Base-by-base conservation (phyloP, 352 stramenopile genomes). In the Hyaloperonospora arabidopsidis region DNA sequence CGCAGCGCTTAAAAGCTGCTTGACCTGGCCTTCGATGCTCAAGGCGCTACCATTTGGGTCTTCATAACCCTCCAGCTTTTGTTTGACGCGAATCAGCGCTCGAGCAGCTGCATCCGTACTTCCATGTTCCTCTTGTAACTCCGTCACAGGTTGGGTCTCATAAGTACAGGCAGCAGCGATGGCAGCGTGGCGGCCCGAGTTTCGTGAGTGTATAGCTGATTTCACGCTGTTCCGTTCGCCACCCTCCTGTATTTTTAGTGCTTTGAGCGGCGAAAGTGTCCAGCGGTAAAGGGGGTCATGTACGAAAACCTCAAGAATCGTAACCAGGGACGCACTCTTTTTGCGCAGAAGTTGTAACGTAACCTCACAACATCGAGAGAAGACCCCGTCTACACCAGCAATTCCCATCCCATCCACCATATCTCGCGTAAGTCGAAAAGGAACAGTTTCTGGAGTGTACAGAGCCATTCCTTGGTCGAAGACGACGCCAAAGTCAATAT, bases 401-500 rank as follows among this genome's bases (percentile, higher is more conserved):
- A 97, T 81, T 13, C 97, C 97, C 96, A 99, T 99, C 22, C 96
- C 97, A 69, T 99, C 97, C n/a, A 99, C 89, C 6, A 99, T 76
- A 54, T 99, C 97, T 13, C 96, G 80, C 15, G 96, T 98, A 5
- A 99, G 81, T 17, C 97, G 94, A 70, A 99, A 99, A 12, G 97
- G 97, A 35, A 99, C 95, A 1, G 84, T 97, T 75, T 99, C 97
- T 1, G 97, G 97, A 18, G 89, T 98, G 51, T 81, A 85, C 4
- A 98, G 67, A 54, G 79, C 80, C 83, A 95, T 91, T 6, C 82
- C 84, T 59, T 99, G 96, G 59, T 99, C 97, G 78, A 99, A 99
- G 11, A 98, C 94, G 40, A 99, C 96, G 10, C 97, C 97, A 79
- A 99, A 99, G 72, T 99, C 97, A 64, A 99, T 99, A 65, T 99